These are phyloP conservation scores for Hura crepitans DNA, from an alignment of 441 rosid species.

Conservation along the genomic window DNA sequence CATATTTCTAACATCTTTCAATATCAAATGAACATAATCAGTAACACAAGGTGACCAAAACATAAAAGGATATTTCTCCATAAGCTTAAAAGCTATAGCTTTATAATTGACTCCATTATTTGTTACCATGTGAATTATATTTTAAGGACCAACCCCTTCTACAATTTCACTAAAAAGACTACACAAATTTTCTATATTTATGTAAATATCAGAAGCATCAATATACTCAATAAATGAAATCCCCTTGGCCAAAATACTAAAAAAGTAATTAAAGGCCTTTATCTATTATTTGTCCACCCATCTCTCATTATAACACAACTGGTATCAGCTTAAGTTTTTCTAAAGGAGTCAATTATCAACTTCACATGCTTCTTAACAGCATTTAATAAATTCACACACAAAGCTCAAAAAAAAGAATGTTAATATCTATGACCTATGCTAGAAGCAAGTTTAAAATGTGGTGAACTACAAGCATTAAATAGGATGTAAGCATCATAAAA, in stretches of 20 bases:
- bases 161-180: too few species aligned
- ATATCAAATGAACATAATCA: too few species aligned
- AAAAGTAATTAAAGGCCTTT: too few species aligned
- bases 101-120: too few species aligned
- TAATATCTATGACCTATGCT: not conserved
- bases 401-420: not conserved
- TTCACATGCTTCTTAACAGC: not conserved
- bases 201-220: not conserved
- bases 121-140: too few species aligned
- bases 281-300: not conserved
- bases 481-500: not conserved
- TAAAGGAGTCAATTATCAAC: not conserved
- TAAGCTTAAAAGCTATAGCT: too few species aligned
- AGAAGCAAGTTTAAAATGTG: not conserved
- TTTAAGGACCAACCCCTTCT: too few species aligned
- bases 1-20: too few species aligned
- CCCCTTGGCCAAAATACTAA: not conserved
- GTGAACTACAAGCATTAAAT: not conserved
- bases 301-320: not conserved
- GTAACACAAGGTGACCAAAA: too few species aligned
- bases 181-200: not conserved
- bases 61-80: too few species aligned
- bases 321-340: not conserved
- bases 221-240: not conserved
- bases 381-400: not conserved